Evolutionary conservation across 2,329 filamentous ascomycete species (phyloP).

Genomic region (Talaromyces sp.): DNA sequence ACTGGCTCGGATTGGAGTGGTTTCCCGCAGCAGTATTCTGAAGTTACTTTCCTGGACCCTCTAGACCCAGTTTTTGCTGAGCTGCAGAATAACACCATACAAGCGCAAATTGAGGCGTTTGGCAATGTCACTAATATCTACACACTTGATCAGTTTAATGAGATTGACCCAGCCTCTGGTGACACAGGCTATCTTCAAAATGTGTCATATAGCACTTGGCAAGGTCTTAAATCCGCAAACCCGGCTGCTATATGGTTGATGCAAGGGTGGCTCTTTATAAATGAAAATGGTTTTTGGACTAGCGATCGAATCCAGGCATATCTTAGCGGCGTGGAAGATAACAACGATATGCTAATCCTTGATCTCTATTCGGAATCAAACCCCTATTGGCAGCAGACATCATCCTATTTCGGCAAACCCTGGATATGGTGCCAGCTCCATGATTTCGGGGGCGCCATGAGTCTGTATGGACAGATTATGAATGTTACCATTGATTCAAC

Average conservation of each 20-base stretch:
- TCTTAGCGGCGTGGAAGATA: slow-evolving; percentile 39
- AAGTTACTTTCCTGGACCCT: slow-evolving; percentile 45
- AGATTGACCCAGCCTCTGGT: slow-evolving; percentile 44
- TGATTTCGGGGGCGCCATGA: slow-evolving; percentile 45
- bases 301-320: slow-evolving; percentile 44
- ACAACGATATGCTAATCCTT: slow-evolving; percentile 46
- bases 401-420: slow-evolving; percentile 47
- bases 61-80: slow-evolving; percentile 38
- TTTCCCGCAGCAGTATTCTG: slow-evolving; percentile 38
- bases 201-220: slow-evolving; percentile 34
- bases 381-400: slow-evolving; percentile 47
- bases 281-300: slow-evolving; percentile 42
- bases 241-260: slow-evolving; percentile 48
- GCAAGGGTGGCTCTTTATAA: slow-evolving; percentile 51
- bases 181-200: slow-evolving; percentile 25
- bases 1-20: slow-evolving; percentile 40
- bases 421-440: slow-evolving; percentile 53
- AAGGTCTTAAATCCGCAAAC: slow-evolving; percentile 44
- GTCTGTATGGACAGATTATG: slow-evolving; percentile 46
- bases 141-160: slow-evolving; percentile 50
- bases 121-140: slow-evolving; percentile 46
- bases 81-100: slow-evolving; percentile 42
- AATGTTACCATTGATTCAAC: slow-evolving; percentile 45
- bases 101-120: slow-evolving; percentile 41
- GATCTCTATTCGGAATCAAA: slow-evolving; percentile 47